Conservation (phyloP, 805 yeast species). For the Metschnikowia aberdeeniae region DNA sequence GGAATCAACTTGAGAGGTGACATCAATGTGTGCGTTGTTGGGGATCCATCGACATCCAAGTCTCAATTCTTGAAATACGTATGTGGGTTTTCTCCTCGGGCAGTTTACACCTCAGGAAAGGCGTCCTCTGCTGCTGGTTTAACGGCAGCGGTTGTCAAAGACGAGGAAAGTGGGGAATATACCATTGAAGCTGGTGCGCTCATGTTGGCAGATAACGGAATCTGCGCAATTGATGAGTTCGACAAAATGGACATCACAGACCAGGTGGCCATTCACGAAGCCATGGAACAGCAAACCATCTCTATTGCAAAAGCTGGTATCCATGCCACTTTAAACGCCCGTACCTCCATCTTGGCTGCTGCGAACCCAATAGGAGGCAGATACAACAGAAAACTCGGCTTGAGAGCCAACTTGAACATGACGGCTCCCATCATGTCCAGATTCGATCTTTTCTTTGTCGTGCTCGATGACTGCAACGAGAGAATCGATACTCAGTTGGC, state of each 20-base stretch:
- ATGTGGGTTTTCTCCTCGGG: constrained; percentile 84
- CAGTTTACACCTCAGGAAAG: constrained; percentile 96
- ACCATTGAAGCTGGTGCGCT: constrained; percentile 98
- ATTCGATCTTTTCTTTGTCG: constrained; percentile 91
- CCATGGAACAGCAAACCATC: constrained; percentile 99
- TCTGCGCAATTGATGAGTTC: constrained; percentile 97
- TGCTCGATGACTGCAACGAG: constrained; percentile 92
- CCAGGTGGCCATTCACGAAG: constrained; percentile 98
- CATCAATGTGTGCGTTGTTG: constrained; percentile 92
- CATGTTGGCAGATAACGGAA: constrained; percentile 97
- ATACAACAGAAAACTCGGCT: constrained; percentile 79
- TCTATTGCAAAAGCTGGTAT: constrained; percentile 98
- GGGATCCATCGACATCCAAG: constrained; percentile 96
- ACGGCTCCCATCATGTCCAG: constrained; percentile 99
- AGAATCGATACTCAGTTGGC: constrained; percentile 87
- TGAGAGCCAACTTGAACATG: constrained; percentile 86
- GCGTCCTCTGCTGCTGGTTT: constrained; percentile 98
- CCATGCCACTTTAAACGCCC: constrained; percentile 94
- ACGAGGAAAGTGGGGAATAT: constrained; percentile 94
- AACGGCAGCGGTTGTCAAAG: constrained; percentile 96
- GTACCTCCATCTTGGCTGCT: constrained; percentile 96
- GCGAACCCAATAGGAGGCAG: constrained; percentile 98
- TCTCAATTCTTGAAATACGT: constrained; percentile 95
- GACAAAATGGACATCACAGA: constrained; percentile 95
- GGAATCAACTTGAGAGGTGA: constrained; percentile 96